These are phyloP conservation scores for Sporisorium iseilematis-ciliati DNA, from an alignment of 1,284 basidiomycete genomes.

Conservation along the genomic window DNA sequence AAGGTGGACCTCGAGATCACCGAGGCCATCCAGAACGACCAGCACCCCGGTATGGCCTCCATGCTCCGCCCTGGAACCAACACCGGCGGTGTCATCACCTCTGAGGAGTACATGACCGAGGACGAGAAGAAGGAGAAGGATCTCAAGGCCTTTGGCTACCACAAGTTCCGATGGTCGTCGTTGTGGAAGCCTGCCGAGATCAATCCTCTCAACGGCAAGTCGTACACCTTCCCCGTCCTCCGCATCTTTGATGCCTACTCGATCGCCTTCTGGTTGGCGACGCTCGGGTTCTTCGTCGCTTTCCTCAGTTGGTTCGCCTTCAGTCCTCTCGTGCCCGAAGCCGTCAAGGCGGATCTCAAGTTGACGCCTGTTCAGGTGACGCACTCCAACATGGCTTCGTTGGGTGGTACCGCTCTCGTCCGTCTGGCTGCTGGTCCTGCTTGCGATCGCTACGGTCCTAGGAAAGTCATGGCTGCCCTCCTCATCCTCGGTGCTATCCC, in stretches of 20 bases:
- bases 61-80: conserved; percentile 47
- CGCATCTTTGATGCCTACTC: conserved; percentile 75
- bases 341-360: conserved; percentile 75
- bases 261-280: conserved; percentile 72
- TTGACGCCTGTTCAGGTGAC: conserved; percentile 73
- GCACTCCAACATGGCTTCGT: conserved; percentile 76
- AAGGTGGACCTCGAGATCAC: conserved; percentile 45
- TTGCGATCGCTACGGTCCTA: conserved; percentile 74
- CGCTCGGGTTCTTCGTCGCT: conserved; percentile 73
- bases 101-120: conserved; percentile 60
- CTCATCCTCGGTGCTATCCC: conserved; percentile 77
- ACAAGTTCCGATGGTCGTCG: conserved; percentile 62
- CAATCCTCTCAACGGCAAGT: conserved; percentile 75
- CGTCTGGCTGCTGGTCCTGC: conserved; percentile 75
- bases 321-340: conserved; percentile 76
- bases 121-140: conserved; percentile 42
- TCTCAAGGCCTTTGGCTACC: conserved; percentile 40
- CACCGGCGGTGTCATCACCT: conserved; percentile 49
- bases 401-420: conserved; percentile 74
- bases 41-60: conserved; percentile 40
- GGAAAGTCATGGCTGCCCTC: conserved; percentile 76
- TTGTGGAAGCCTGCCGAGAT: conserved; percentile 69
- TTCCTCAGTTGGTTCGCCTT: conserved; percentile 78
- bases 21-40: conserved; percentile 30
- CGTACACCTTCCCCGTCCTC: conserved; percentile 75